These are phyloP conservation scores for Cystobasidiaceae sp. DNA, from an alignment of 1,284 basidiomycete species.

Conservation along the genomic window DNA sequence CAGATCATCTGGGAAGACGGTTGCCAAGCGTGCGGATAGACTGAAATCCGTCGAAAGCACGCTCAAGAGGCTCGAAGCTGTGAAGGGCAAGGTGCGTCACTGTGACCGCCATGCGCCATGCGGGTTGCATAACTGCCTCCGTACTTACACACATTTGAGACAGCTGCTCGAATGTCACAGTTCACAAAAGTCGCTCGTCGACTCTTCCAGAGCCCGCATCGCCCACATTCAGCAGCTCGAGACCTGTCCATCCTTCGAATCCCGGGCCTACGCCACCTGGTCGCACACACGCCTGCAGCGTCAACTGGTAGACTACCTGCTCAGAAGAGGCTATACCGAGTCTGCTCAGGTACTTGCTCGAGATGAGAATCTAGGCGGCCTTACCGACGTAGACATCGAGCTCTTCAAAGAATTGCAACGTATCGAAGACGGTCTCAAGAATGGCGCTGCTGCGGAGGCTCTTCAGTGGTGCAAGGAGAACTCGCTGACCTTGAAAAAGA, in stretches of 20 bases:
- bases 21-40: conserved; percentile 53
- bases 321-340: conserved; percentile 65
- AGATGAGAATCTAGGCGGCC: conserved; percentile 64
- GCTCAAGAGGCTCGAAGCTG: conserved; percentile 64
- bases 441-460: conserved; percentile 76
- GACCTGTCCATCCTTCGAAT: conserved; percentile 56
- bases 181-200: neutral
- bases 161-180: conserved; percentile 23
- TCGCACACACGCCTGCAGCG: conserved; percentile 72
- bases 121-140: too few species aligned
- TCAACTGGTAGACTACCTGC: conserved; percentile 87
- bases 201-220: conserved; percentile 9
- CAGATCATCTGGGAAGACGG: conserved; percentile 49
- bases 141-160: conserved; percentile 20
- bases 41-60: conserved; percentile 64
- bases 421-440: conserved; percentile 71
- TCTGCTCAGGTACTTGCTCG: conserved; percentile 64
- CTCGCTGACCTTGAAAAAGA: conserved; percentile 81
- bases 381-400: conserved; percentile 72
- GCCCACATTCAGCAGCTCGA: conserved; percentile 62
- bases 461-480: conserved; percentile 96
- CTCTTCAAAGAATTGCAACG: conserved; percentile 79
- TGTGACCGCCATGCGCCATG: conserved; percentile 27
- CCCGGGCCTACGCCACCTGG: conserved; percentile 66
- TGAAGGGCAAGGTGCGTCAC: conserved; percentile 70